A percentile compares a stretch with the other conserved stretches of the same genome.
Evolutionary conservation across 495 filamentous ascomycete species (phyloP).

Genomic region (Penicillium argentinense): DNA sequence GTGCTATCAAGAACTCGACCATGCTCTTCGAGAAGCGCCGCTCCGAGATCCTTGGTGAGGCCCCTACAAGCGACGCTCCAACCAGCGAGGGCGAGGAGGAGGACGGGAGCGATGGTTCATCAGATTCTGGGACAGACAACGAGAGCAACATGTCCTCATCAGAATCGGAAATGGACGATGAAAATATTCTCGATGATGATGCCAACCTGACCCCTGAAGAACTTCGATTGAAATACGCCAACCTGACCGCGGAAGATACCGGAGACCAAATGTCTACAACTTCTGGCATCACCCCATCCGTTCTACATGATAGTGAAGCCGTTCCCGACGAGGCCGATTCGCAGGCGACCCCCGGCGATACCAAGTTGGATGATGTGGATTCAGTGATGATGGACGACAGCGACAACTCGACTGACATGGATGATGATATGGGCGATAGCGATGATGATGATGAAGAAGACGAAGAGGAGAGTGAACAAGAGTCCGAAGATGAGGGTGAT

Average conservation of each 20-base stretch:
- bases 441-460: conserved; percentile 55
- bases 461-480: conserved; percentile 36
- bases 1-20: conserved; percentile 72
- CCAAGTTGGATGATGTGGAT: conserved; percentile 66
- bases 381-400: conserved; percentile 67
- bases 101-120: conserved; percentile 40
- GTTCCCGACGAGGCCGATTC: conserved; percentile 28
- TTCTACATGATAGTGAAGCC: conserved; percentile 17
- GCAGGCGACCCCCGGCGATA: conserved; percentile 17
- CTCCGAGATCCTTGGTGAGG: conserved; percentile 51
- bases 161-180: conserved; percentile 43
- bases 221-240: conserved; percentile 74
- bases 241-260: conserved; percentile 46
- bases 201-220: conserved; percentile 77
- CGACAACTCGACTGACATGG: conserved; percentile 87
- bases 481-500: conserved; percentile 51
- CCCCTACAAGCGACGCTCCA: conserved; percentile 37
- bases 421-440: conserved; percentile 74
- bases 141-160: conserved; percentile 71
- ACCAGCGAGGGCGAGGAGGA: conserved; percentile 52
- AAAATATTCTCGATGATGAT: conserved; percentile 59
- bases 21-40: conserved; percentile 55
- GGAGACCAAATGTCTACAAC: conserved; percentile 29
- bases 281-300: conserved; percentile 20
- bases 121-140: conserved; percentile 43